These are phyloP conservation scores for Termitomyces sp. DNA, from an alignment of 768 basidiomycete species.

Conservation along the genomic window DNA sequence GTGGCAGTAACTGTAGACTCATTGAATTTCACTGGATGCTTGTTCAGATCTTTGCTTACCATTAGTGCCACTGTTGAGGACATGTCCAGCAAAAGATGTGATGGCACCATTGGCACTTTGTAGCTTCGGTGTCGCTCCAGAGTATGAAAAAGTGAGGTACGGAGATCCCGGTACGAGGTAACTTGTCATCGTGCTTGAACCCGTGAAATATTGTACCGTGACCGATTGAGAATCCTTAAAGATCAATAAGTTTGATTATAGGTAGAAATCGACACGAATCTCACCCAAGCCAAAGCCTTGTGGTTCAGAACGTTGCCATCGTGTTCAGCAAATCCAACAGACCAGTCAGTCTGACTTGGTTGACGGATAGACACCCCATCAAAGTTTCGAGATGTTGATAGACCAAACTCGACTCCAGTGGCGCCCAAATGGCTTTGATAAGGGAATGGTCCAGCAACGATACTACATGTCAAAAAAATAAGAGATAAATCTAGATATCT, in stretches of 20 bases:
- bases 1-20: conserved; percentile 15
- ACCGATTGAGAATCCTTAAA: conserved; percentile 26
- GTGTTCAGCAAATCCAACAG: conserved; percentile 24
- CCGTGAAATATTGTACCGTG: conserved; percentile 29
- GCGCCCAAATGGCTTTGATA: conserved; percentile 23
- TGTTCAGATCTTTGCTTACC: conserved; percentile 5
- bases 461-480: conserved; percentile 8
- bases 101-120: conserved; percentile 24
- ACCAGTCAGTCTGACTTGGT: conserved; percentile 25
- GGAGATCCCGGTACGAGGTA: conserved; percentile 28
- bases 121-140: conserved; percentile 23
- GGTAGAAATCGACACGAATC: not conserved
- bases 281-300: conserved; percentile 28
- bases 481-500: not conserved
- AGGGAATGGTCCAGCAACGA: conserved; percentile 26
- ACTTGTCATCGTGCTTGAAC: conserved; percentile 24
- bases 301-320: conserved; percentile 23
- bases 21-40: not conserved
- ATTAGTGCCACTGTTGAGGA: conserved; percentile 15
- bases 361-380: conserved; percentile 29
- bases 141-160: conserved; percentile 26
- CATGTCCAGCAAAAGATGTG: conserved; percentile 21
- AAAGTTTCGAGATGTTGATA: conserved; percentile 22
- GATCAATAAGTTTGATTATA: not conserved
- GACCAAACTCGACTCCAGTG: conserved; percentile 23